A percentile compares a stretch with the other conserved stretches of the same genome.
These are phyloP conservation scores for Phytophthora kernoviae DNA, from an alignment of 352 stramenopile genomes.

Conservation along the genomic window DNA sequence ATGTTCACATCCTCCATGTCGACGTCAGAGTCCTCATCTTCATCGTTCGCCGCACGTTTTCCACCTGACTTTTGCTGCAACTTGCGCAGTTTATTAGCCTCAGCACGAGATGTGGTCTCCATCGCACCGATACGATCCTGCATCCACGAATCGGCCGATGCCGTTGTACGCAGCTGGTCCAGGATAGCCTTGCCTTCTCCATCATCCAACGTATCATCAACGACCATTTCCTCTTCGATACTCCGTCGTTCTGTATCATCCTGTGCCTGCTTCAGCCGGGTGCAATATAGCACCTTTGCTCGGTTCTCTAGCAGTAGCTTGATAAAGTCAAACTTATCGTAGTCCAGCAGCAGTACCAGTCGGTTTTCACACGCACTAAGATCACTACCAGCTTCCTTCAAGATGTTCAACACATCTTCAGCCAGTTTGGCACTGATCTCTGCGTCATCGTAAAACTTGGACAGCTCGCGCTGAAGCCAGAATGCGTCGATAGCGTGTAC, in stretches of 20 bases:
- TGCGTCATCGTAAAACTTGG: constrained; percentile 96
- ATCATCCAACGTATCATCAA: constrained; percentile 74
- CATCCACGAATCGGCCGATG: constrained; percentile 94
- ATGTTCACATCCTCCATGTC: constrained; percentile 51
- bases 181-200: constrained; percentile 92
- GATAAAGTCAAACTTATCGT: constrained; percentile 99
- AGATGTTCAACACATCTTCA: constrained; percentile 87
- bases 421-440: constrained; percentile 92
- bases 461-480: constrained; percentile 97
- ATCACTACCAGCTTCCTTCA: constrained; percentile 70
- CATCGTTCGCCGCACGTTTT: constrained; percentile 16
- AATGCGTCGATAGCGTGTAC: constrained; percentile 98
- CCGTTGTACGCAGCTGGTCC: constrained; percentile 89
- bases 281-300: constrained; percentile 96
- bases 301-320: constrained; percentile 97
- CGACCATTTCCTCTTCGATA: constrained; percentile 92
- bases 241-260: constrained; percentile 89
- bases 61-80: constrained; percentile 59
- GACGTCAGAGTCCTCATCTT: constrained; percentile 52
- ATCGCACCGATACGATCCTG: constrained; percentile 90
- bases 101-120: constrained; percentile 80
- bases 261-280: constrained; percentile 96
- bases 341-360: constrained; percentile 96
- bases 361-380: constrained; percentile 95
- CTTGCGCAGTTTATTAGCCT: constrained; percentile 84